Conservation (phyloP, 2,329 filamentous ascomycete genomes). For the Colletotrichum cuscutae region DNA sequence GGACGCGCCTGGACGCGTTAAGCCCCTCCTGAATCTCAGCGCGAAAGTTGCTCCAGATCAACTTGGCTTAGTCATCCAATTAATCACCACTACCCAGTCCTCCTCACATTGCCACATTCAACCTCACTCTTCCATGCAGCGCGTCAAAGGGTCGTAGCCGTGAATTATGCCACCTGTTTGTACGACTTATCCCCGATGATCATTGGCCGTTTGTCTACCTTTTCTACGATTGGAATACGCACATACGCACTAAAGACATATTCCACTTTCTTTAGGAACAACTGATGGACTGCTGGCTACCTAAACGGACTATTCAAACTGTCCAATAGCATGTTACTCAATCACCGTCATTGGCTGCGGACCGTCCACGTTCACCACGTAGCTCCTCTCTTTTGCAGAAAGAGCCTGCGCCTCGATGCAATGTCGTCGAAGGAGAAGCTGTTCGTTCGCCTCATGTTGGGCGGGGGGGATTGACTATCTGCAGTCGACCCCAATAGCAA, state of each 20-base stretch:
- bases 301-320: not conserved
- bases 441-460: constrained; percentile 23
- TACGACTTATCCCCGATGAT: not conserved
- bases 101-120: too few species aligned
- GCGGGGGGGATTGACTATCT: not conserved
- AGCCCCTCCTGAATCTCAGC: not conserved
- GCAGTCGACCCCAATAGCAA: not conserved
- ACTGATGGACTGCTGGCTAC: too few species aligned
- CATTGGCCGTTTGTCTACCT: not conserved
- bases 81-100: not conserved
- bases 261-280: not conserved
- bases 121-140: not conserved
- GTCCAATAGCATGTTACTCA: constrained; percentile 1
- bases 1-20: not conserved
- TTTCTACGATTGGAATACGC: not conserved
- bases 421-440: not conserved
- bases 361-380: constrained; percentile 26
- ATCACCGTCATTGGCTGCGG: constrained; percentile 17
- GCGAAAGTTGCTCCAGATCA: not conserved
- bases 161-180: not conserved
- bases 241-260: not conserved
- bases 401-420: constrained; percentile 22
- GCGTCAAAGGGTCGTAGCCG: not conserved
- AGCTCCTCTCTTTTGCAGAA: constrained; percentile 7
- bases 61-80: not conserved